phyloP scores from a whole-genome alignment of 2,329 filamentous ascomycete species.

The Bimuria novae-zelandiae region DNA sequence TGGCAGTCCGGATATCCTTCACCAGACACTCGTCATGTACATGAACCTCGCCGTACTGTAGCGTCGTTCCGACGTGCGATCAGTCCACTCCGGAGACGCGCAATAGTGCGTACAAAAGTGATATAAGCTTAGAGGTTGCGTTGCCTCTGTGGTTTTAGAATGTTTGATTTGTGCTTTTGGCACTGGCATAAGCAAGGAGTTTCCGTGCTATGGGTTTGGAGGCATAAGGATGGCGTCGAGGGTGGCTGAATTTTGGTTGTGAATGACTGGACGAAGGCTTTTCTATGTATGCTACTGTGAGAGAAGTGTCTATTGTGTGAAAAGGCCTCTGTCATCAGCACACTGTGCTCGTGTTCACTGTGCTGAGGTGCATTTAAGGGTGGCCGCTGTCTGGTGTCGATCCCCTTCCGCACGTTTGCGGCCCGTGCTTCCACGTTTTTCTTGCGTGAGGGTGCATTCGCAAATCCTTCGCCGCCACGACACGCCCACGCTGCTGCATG shows the following conservation, averaged over 20 bases:
- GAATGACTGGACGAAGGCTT: background rate
- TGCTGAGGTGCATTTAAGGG: slow-evolving; percentile 28
- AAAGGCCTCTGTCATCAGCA: background rate
- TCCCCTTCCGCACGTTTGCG: slow-evolving; percentile 12
- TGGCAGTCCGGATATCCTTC: background rate
- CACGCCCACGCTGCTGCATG: slow-evolving; percentile 14
- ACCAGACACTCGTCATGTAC: background rate
- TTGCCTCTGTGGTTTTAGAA: too few relatives aligned
- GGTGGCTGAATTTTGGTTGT: background rate
- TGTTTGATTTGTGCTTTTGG: background rate
- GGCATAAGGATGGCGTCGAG: background rate
- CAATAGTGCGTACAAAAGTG: background rate
- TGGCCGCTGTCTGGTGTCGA: slow-evolving; percentile 11
- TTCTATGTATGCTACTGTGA: background rate
- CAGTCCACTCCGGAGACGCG: background rate
- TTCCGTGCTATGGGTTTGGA: background rate
- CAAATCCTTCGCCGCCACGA: slow-evolving; percentile 29
- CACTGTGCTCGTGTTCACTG: background rate
- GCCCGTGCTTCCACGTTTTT: slow-evolving; percentile 6
- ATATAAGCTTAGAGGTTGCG: background rate
- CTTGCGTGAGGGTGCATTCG: slow-evolving; percentile 17
- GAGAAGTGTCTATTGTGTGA: background rate
- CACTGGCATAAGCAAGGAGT: background rate
- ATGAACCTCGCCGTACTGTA: background rate
- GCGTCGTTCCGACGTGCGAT: background rate